Base-by-base conservation (phyloP, 768 basidiomycete species). In the Mycena haematopus region DNA sequence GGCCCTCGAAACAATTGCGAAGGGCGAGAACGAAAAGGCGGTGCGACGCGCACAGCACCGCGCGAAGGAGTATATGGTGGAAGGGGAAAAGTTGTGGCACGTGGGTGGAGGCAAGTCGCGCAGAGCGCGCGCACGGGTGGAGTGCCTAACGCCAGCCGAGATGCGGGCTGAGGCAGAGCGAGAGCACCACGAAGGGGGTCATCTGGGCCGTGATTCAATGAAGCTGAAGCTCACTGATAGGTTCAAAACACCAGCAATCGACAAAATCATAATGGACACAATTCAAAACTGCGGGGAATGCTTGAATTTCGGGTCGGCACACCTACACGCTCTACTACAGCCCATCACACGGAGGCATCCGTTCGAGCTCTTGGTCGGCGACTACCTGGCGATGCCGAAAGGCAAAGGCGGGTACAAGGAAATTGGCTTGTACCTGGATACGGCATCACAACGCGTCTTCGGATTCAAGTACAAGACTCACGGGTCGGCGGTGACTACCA, bases 321-420 rank as follows among this genome's bases (percentile, higher is more conserved):
- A 68, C 21, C 36, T 75, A 3, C 67, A 72, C 49, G 35, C 71
- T 0, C 69, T 77, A 0, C 55, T 76, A 11, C 59, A 74, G 47
- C 77, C 73, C 0, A 72, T 77, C 31, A 72, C 66, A 4, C 60
- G 71, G 0, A 60, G 56, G 0, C 70, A 70, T 22, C 77, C 73
- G 1, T 75, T 75, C 58, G 63, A 72, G 24, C 54, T 76, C 1
- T 19, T 76, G 0, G 72, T 71, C 0, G 74, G 62, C 0, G 74
- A 76, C 60, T 76, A 76, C 50, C 49, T 75, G 4, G 68, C 68
- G 0, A 29, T 75, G 19, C 75, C 72, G 3, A 27, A 51, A 0
- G 73, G 70, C 0, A 72, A 67, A 24, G 72, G 70, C 13, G 70
- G 69, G 3, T 73, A 56, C 54, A 61, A 69, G 40, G 71, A 63